These are phyloP conservation scores for Paraconiothyrium brasiliense DNA, from an alignment of 2,329 filamentous ascomycete species.

Conservation along the genomic window DNA sequence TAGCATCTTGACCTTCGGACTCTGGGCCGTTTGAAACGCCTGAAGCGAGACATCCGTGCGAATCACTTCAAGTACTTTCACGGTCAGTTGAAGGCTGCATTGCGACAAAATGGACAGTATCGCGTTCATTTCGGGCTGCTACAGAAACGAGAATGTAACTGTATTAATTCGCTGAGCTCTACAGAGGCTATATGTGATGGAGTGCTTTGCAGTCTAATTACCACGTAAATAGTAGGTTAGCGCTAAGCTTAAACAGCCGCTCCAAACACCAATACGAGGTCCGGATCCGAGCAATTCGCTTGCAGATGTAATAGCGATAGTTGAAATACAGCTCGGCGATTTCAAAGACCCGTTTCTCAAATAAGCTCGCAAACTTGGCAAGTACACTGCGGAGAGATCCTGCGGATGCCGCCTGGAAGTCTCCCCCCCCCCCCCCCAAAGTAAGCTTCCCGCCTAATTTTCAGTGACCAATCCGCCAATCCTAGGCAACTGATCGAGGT, in stretches of 20 bases:
- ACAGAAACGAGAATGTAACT: neutral
- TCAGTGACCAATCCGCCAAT: neutral
- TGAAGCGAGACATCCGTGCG: neutral
- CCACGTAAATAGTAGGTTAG: neutral
- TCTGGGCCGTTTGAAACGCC: neutral
- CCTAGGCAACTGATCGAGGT: neutral
- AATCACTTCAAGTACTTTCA: neutral
- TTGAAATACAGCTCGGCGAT: neutral
- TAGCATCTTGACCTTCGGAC: neutral
- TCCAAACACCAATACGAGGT: neutral
- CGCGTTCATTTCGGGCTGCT: neutral
- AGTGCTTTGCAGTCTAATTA: neutral
- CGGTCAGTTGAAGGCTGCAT: neutral
- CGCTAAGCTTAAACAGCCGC: neutral
- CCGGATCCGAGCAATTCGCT: neutral
- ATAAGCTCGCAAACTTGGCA: neutral
- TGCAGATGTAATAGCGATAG: neutral
- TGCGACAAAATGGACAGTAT: neutral
- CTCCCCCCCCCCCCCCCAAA: neutral
- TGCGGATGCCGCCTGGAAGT: neutral
- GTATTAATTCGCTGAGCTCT: neutral
- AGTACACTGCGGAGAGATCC: neutral
- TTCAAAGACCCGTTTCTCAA: neutral
- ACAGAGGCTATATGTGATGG: neutral
- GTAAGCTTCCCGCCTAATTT: neutral